phyloP scores from a whole-genome alignment of 2,329 filamentous ascomycete species.

The Emmonsiellopsis sp. region DNA sequence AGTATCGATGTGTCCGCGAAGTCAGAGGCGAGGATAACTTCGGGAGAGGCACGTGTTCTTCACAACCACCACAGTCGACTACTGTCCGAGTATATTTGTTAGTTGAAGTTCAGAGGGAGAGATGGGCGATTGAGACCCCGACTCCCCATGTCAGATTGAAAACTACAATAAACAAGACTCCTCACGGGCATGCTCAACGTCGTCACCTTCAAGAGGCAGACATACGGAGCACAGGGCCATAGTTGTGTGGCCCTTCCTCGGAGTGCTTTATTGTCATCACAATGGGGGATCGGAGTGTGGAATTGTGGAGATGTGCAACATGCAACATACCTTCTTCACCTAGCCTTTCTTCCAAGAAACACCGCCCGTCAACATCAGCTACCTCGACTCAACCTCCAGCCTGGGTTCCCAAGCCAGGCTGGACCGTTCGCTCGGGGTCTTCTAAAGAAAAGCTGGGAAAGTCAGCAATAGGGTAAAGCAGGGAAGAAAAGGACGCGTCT shows the following conservation, averaged over 20 bases:
- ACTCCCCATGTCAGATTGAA: constrained; percentile 29
- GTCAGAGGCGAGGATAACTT: background rate
- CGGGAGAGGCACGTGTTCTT: background rate
- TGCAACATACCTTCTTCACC: background rate
- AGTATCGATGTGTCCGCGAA: background rate
- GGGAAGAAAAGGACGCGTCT: constrained; percentile 16
- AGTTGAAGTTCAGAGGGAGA: background rate
- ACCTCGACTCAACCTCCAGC: background rate
- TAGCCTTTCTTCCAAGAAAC: background rate
- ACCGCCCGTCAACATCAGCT: background rate
- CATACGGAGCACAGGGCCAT: constrained; percentile 13
- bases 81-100: background rate
- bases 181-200: constrained; percentile 30
- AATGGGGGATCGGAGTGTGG: background rate
- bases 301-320: background rate
- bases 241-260: background rate
- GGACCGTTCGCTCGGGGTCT: background rate
- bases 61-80: background rate
- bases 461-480: background rate
- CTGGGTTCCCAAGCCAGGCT: background rate
- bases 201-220: constrained; percentile 13
- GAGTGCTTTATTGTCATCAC: constrained; percentile 5
- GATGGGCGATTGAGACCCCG: background rate
- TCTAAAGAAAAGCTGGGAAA: background rate
- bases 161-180: constrained; percentile 30